phyloP scores from a whole-genome alignment of 2,329 filamentous ascomycete species.

The Zalaria sp. region DNA sequence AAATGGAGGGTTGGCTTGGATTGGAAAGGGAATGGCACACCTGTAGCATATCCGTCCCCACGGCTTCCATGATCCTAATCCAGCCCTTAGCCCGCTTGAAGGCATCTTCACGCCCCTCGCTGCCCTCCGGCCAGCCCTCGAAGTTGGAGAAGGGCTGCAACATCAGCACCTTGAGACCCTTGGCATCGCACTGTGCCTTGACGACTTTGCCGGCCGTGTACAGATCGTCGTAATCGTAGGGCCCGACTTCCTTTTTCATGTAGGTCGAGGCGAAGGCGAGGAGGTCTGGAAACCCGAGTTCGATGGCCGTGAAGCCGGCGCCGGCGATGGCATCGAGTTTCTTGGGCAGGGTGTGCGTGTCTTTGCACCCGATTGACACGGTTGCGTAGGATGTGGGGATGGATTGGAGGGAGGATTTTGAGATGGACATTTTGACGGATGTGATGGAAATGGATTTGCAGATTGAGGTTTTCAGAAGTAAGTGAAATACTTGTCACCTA shows the following conservation, averaged over 20 bases:
- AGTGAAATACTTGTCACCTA: background rate
- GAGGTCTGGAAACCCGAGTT: constrained; percentile 63
- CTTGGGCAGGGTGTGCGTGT: constrained; percentile 39
- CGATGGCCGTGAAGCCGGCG: constrained; percentile 54
- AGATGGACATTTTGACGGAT: constrained; percentile 17
- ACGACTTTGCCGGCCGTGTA: constrained; percentile 41
- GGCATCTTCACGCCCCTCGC: constrained; percentile 44
- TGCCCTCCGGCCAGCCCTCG: constrained; percentile 54
- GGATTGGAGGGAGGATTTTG: constrained; percentile 19
- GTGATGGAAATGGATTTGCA: background rate
- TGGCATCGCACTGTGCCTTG: constrained; percentile 37
- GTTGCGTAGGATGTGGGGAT: constrained; percentile 41
- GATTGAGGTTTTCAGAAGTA: background rate
- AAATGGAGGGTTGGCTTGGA: background rate
- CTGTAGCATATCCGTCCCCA: constrained; percentile 57
- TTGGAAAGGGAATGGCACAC: constrained; percentile 22
- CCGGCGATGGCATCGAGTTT: constrained; percentile 49
- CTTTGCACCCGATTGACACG: constrained; percentile 38
- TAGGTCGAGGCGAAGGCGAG: constrained; percentile 42
- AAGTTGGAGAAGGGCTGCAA: constrained; percentile 66
- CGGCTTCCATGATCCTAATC: constrained; percentile 57
- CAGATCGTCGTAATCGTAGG: constrained; percentile 47
- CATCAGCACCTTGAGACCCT: constrained; percentile 50
- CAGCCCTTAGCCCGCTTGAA: constrained; percentile 51
- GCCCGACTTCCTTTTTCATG: constrained; percentile 32